Conservation (phyloP, 2,329 filamentous ascomycete species). For the Neurospora crassa region DNA sequence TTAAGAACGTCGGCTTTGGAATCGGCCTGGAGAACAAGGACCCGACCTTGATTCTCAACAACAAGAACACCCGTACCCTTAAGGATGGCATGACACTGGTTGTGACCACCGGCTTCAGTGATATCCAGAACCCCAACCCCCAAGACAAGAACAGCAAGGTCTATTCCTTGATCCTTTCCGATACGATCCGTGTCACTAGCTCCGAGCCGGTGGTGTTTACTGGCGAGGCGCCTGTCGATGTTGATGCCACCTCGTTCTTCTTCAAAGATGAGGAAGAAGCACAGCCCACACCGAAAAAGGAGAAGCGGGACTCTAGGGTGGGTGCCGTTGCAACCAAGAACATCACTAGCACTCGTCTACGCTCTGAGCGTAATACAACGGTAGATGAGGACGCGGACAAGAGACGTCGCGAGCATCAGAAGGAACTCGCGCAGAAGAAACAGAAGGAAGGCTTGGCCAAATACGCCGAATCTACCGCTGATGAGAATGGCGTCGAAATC, state of each 20-base stretch:
- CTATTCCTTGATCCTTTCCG: constrained; percentile 84
- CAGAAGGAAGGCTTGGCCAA: constrained; percentile 77
- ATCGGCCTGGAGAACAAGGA: constrained; percentile 91
- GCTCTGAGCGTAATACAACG: constrained; percentile 81
- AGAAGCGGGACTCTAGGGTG: constrained; percentile 74
- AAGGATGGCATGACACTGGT: constrained; percentile 97
- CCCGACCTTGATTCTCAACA: constrained; percentile 71
- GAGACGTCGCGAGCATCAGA: constrained; percentile 82
- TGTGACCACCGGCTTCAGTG: constrained; percentile 80
- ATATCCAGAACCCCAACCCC: constrained; percentile 76
- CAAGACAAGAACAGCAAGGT: constrained; percentile 84
- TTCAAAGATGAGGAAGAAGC: constrained; percentile 95
- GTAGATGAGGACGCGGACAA: constrained; percentile 85
- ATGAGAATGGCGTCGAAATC: constrained; percentile 79
- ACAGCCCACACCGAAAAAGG: constrained; percentile 78
- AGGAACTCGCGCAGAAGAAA: constrained; percentile 77
- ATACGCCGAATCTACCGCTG: constrained; percentile 77
- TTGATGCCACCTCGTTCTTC: constrained; percentile 94
- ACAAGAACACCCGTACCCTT: constrained; percentile 71
- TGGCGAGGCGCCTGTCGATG: constrained; percentile 79
- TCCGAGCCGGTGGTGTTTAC: constrained; percentile 84
- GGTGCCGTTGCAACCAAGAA: constrained; percentile 89
- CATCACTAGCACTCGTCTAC: constrained; percentile 85
- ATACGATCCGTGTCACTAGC: constrained; percentile 81
- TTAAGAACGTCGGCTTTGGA: constrained; percentile 84